Evolutionary conservation across 805 yeast genomes (phyloP).

Genomic region (Saccharomycopsis capsularis): DNA sequence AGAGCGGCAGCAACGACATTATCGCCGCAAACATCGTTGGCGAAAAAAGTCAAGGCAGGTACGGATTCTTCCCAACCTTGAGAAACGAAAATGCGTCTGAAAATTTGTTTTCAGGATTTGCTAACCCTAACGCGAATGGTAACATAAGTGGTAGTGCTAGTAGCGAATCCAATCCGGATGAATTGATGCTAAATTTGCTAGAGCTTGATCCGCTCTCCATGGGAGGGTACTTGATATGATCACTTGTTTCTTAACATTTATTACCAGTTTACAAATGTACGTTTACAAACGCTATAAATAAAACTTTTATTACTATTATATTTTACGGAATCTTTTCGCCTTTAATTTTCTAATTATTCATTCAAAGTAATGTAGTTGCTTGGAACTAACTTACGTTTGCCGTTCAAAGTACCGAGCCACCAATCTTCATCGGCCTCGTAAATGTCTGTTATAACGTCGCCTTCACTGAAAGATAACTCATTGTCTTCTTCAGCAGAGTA

Average conservation of each 20-base stretch:
- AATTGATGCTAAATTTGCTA: conserved; percentile 4
- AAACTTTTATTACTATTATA: too few species aligned
- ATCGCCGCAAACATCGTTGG: too few species aligned
- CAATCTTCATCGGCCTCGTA: conserved; percentile 92
- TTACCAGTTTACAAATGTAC: too few species aligned
- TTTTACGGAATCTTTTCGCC: too few species aligned
- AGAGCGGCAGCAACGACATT: too few species aligned
- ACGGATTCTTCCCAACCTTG: too few species aligned
- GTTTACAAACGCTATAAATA: too few species aligned
- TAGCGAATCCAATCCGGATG: background rate
- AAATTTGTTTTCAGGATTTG: too few species aligned
- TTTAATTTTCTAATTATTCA: background rate
- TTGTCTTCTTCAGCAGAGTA: conserved; percentile 92
- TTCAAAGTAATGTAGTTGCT: conserved; percentile 67
- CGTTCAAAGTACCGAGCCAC: conserved; percentile 88
- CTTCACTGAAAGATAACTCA: conserved; percentile 79
- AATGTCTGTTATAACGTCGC: conserved; percentile 72
- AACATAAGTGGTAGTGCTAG: background rate
- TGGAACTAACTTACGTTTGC: conserved; percentile 83
- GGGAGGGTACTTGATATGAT: too few species aligned
- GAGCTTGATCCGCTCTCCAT: conserved; percentile 7
- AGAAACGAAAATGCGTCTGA: too few species aligned
- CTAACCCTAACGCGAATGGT: background rate
- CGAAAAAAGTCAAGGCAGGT: too few species aligned
- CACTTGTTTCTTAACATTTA: too few species aligned